Percentiles rank a stretch among this genome's conserved stretches.
These are phyloP conservation scores for Ogataea hybrid DNA, from an alignment of 1,139 yeast genomes.

Conservation along the genomic window DNA sequence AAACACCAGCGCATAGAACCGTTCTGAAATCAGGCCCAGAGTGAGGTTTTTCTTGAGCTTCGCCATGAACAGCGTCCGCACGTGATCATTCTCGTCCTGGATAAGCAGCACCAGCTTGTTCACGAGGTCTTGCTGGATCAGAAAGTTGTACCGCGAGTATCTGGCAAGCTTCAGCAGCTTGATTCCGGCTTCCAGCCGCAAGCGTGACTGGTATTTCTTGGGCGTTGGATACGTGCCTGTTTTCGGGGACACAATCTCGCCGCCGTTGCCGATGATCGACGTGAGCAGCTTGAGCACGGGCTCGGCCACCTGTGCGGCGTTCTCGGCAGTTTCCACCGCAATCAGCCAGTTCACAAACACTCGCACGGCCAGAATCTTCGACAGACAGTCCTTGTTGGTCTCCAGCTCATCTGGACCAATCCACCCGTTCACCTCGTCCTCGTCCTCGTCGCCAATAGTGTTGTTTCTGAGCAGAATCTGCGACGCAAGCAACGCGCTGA, in stretches of 20 bases:
- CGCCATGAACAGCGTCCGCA: slow-evolving; percentile 52
- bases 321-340: slow-evolving; percentile 39
- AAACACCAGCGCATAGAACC: slow-evolving; percentile 65
- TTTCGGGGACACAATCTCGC: slow-evolving; percentile 65
- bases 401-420: slow-evolving; percentile 45
- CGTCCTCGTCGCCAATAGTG: slow-evolving; percentile 30
- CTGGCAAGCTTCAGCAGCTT: slow-evolving; percentile 65
- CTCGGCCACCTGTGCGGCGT: slow-evolving; percentile 42
- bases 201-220: slow-evolving; percentile 50
- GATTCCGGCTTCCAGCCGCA: slow-evolving; percentile 70
- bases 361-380: slow-evolving; percentile 55
- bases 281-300: slow-evolving; percentile 68
- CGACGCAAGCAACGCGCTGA: slow-evolving; percentile 61
- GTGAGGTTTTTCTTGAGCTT: slow-evolving; percentile 54
- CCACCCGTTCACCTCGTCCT: slow-evolving; percentile 40
- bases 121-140: slow-evolving; percentile 52
- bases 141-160: slow-evolving; percentile 47
- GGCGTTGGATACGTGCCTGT: slow-evolving; percentile 62
- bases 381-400: slow-evolving; percentile 34
- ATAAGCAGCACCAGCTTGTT: slow-evolving; percentile 56
- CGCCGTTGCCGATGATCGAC: slow-evolving; percentile 71
- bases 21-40: slow-evolving; percentile 54
- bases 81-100: slow-evolving; percentile 63
- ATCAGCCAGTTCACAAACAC: slow-evolving; percentile 64
- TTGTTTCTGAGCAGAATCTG: slow-evolving; percentile 55